phyloP scores from a whole-genome alignment of 495 filamentous ascomycete species.

The Podospora pseudoanserina region DNA sequence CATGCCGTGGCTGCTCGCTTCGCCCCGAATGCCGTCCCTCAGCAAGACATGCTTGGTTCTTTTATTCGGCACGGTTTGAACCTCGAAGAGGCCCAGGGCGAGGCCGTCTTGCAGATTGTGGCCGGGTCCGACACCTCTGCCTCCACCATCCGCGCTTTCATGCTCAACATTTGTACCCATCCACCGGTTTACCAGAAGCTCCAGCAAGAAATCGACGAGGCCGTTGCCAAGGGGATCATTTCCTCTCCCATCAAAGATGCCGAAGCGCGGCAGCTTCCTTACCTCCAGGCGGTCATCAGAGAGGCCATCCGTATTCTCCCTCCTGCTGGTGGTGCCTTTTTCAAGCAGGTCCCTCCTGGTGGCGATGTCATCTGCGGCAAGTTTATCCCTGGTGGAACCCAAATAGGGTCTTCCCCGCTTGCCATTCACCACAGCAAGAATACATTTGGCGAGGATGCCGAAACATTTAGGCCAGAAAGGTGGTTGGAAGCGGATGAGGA shows the following conservation, averaged over 20 bases:
- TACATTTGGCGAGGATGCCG: constrained; percentile 42
- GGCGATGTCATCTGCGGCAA: constrained; percentile 50
- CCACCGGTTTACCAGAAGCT: constrained; percentile 48
- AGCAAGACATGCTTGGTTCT: constrained; percentile 42
- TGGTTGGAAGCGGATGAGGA: constrained; percentile 46
- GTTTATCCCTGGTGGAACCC: constrained; percentile 47
- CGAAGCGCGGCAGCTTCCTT: constrained; percentile 41
- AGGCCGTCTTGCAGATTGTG: constrained; percentile 38
- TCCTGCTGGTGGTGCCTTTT: constrained; percentile 43
- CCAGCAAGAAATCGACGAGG: constrained; percentile 53
- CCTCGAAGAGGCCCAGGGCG: constrained; percentile 37
- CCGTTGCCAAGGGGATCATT: constrained; percentile 27
- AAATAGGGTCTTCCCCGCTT: constrained; percentile 39
- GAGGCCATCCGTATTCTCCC: constrained; percentile 44
- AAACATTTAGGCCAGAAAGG: constrained; percentile 48
- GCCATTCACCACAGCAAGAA: constrained; percentile 23
- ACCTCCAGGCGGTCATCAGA: constrained; percentile 45
- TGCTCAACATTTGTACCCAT: constrained; percentile 51
- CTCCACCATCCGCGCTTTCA: constrained; percentile 53
- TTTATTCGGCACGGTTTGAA: constrained; percentile 45
- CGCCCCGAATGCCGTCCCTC: constrained; percentile 1
- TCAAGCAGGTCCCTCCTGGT: constrained; percentile 42
- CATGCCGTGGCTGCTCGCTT: constrained; percentile 9
- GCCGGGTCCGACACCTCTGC: constrained; percentile 60
- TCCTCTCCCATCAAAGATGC: constrained; percentile 33